Evolutionary conservation across 306 rosid genomes (phyloP).

Genomic region (Albizia julibrissin): DNA sequence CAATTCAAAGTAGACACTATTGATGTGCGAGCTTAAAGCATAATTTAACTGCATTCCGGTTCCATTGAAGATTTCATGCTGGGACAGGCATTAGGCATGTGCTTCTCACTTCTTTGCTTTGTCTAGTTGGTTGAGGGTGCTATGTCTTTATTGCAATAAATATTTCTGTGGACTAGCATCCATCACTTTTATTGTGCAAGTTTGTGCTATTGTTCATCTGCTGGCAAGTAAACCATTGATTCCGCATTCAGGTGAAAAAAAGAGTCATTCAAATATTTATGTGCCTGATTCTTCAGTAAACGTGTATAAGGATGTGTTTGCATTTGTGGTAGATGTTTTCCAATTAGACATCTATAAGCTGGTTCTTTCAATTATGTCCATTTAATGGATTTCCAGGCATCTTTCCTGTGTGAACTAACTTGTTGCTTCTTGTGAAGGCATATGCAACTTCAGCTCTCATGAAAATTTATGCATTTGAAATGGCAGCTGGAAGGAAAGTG

Average conservation of each 20-base stretch:
- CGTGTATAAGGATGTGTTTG: not conserved
- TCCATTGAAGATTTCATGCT: slow-evolving; percentile 3
- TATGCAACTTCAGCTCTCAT: slow-evolving; percentile 71
- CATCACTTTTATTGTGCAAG: not conserved
- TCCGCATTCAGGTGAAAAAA: not conserved
- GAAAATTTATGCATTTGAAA: slow-evolving; percentile 73
- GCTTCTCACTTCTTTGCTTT: not conserved
- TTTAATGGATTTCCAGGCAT: slow-evolving; percentile 11
- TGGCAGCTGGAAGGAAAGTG: slow-evolving; percentile 60
- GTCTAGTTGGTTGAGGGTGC: not conserved
- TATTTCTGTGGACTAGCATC: not conserved
- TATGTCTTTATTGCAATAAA: not conserved
- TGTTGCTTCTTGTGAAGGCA: slow-evolving; percentile 48
- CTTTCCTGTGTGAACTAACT: slow-evolving; percentile 1
- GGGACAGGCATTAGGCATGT: not conserved
- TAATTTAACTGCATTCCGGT: slow-evolving; percentile 1
- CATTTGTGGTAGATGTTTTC: not conserved
- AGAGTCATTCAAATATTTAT: not conserved
- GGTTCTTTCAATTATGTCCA: not conserved
- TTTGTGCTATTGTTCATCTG: not conserved
- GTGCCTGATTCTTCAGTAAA: not conserved
- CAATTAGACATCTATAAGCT: not conserved
- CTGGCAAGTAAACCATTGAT: not conserved
- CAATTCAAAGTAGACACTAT: slow-evolving; percentile 13
- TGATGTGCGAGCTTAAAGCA: slow-evolving; percentile 20